Evolutionary conservation across 495 filamentous ascomycete species (phyloP), one percentile per base, ranked within the genome.

Genomic region (Daldinia bambusicola): DNA sequence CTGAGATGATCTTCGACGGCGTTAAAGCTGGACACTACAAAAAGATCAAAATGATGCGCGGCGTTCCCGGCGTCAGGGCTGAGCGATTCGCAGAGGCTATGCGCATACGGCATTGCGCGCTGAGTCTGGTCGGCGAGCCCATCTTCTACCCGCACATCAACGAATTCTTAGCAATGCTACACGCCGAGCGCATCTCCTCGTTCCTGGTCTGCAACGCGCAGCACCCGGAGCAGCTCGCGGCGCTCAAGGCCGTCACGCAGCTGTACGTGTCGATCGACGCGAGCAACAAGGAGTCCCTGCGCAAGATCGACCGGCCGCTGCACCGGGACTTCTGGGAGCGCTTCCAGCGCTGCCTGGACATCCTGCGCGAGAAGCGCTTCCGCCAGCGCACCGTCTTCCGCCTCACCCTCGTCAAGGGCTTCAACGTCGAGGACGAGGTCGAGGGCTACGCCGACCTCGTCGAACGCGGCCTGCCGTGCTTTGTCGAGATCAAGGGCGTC

Each of bases 111-210:
- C 95, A 98, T 79, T 98, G 95, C 78, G 95, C 95, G 0, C 83
- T 98, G 20, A 91, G 88, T 74, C 84, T 98, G 48, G 95, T 98
- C 40, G 95, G 95, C 63, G 95, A 98, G 77, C 95, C 95, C 6
- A 97, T 98, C 70, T 98, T 98, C 85, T 98, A 98, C 78, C 95
- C 95, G 20, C 90, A 95, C 78, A 98, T 98, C 82, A 98, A 98
- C 79, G 90, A 91, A 68, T 94, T 98, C 75, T 78, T 95, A 1
- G 85, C 84, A 43, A 82, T 97, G 81, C 83, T 98, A 64, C 95
- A 98, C 80, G 80, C 74, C 18, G 92, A 95, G 76, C 91, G 87
- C 76, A 97, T 98, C 72, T 96, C 92, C 14, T 95, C 90, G 51
- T 98, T 98, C 84, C 85, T 98, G 0, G 95, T 98, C 55, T 98